These are phyloP conservation scores for Quercus berberidifolia DNA, from an alignment of 306 rosid genomes.

Conservation along the genomic window DNA sequence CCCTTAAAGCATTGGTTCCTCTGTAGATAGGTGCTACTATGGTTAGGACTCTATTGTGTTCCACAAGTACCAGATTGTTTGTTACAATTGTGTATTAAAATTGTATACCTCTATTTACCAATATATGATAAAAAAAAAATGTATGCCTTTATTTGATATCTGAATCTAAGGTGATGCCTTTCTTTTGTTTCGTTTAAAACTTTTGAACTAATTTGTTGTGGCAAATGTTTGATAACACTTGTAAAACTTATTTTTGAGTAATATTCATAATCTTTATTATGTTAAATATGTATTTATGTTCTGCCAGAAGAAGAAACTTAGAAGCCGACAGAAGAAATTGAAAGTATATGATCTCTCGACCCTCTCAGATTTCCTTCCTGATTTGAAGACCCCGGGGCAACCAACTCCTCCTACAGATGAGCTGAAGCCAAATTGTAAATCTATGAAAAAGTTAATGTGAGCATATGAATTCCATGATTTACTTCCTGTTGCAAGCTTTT, in stretches of 20 bases:
- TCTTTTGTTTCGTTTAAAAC: background rate
- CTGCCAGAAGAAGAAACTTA: slow-evolving; percentile 37
- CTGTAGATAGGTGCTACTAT: too few relatives aligned
- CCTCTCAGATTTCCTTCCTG: slow-evolving; percentile 65
- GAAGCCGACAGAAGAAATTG: slow-evolving; percentile 65
- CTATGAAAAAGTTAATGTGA: slow-evolving; percentile 62
- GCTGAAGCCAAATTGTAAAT: slow-evolving; percentile 54
- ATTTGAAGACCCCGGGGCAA: slow-evolving; percentile 33
- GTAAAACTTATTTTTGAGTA: background rate
- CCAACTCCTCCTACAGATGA: slow-evolving; percentile 20
- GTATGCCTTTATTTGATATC: background rate
- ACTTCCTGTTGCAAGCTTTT: slow-evolving; percentile 13
- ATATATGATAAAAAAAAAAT: background rate
- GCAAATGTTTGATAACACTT: background rate
- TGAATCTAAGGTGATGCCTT: background rate
- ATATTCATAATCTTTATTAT: background rate
- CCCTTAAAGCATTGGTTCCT: too few relatives aligned
- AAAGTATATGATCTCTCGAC: slow-evolving; percentile 69
- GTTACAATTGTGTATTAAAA: background rate
- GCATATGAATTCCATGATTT: slow-evolving; percentile 22
- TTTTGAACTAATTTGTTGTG: background rate
- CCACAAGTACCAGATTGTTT: background rate
- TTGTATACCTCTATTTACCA: background rate
- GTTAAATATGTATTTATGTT: background rate
- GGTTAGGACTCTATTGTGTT: background rate